These are phyloP conservation scores for Globomyces pollinis-pini DNA, from an alignment of 192 early-diverging fungal genomes.

Conservation along the genomic window DNA sequence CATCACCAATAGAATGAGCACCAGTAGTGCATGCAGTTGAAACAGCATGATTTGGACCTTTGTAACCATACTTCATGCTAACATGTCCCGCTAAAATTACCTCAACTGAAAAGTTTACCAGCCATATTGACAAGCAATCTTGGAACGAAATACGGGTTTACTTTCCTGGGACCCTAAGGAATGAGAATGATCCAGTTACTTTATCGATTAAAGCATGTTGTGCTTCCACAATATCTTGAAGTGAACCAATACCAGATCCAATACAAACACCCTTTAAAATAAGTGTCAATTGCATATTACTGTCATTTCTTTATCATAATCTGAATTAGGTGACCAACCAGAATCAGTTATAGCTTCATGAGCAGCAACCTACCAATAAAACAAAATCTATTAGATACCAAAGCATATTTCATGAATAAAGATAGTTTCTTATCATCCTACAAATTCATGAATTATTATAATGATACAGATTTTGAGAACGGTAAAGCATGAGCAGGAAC, in stretches of 20 bases:
- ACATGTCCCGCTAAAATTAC: slow-evolving; percentile 61
- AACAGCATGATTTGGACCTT: slow-evolving; percentile 88
- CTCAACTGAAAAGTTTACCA: slow-evolving; percentile 18
- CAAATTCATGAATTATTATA: background rate
- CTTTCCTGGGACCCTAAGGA: slow-evolving; percentile 59
- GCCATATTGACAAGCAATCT: slow-evolving; percentile 90
- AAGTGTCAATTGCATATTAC: slow-evolving; percentile 44
- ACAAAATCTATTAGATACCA: no score
- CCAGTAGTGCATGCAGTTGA: slow-evolving; percentile 96
- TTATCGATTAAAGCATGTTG: slow-evolving; percentile 41
- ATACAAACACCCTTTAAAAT: slow-evolving; percentile 84
- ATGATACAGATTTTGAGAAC: background rate
- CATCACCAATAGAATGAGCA: slow-evolving; percentile 91
- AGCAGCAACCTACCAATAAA: no score
- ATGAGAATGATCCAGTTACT: slow-evolving; percentile 25
- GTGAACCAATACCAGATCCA: slow-evolving; percentile 87
- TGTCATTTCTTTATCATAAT: slow-evolving; percentile 55
- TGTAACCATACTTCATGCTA: slow-evolving; percentile 77
- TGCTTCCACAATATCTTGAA: slow-evolving; percentile 71
- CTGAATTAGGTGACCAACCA: slow-evolving; percentile 51
- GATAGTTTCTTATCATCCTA: slow-evolving; percentile 74
- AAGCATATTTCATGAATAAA: slow-evolving; percentile 80
- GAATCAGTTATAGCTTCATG: slow-evolving; percentile 80
- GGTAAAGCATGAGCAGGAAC: background rate
- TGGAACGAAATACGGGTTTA: slow-evolving; percentile 89